Evolutionary conservation across 2,329 filamentous ascomycete species (phyloP), one percentile per base, ranked within the genome.

Genomic region (Aspergillus piperis): DNA sequence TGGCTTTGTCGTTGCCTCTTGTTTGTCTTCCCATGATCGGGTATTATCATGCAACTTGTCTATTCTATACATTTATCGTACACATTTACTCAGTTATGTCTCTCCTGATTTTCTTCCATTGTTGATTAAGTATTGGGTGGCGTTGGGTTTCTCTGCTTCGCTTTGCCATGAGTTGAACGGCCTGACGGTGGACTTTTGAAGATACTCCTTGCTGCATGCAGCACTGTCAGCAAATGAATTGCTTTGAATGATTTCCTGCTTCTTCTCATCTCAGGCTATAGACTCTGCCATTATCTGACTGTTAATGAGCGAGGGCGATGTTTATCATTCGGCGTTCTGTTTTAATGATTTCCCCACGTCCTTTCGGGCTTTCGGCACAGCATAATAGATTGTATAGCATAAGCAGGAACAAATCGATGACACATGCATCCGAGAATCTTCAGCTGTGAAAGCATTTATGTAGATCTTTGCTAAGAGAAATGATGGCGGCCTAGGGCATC

Each of bases 371-470:
- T 36, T 36, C 11, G 11, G 5, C 10, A 13, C 32, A 13, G 32
- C 32, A 25, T 25, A 27, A 51, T 61, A 58, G 54, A 61, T 36
- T 54, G 50, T 58, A 42, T 58, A 58, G 39, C 21, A 48, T 32
- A 49, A 2, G 15, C 19, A 44, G 19, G 41, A 11, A 44, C 19
- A 2, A 42, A 15, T 23, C 23, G 41, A 23, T 19, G 41, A 44
- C 19, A 11, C 19, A 23, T 42, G 41, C 17, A 2, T 5, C 6
- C 17, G 41, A 21, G 39, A 42, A 17, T 42, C 39, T 42, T 42
- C 39, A 19, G 39, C 15, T 17, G 10, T 42, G 17, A 17, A 42
- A 19, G n/a, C 15, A 19, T 36, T 36, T 11, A 11, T 5, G 32
- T 36, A 36, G 32, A 36, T 36, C 32, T 36, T 36, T 36, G 32